phyloP scores from a whole-genome alignment of 805 yeast species.

The Cyberlindnera meyerae region DNA sequence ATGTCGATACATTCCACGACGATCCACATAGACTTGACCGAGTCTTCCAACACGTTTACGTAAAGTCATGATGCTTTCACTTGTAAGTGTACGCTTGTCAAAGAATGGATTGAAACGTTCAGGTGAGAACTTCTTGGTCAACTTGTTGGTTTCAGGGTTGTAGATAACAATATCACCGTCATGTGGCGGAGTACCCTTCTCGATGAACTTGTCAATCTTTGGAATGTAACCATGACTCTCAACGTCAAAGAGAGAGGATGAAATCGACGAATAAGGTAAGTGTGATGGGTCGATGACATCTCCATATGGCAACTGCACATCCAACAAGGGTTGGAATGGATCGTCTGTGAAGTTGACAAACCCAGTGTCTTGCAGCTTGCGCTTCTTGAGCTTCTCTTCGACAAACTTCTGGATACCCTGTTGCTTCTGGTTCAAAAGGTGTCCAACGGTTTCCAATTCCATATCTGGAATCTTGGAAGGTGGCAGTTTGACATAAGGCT shows the following conservation, averaged over 20 bases:
- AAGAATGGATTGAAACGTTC: conserved; percentile 35
- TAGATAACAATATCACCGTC: conserved; percentile 29
- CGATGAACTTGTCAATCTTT: conserved; percentile 21
- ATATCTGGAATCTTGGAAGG: conserved; percentile 91
- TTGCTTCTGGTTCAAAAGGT: conserved; percentile 68
- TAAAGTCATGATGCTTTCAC: conserved; percentile 48
- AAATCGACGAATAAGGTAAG: conserved; percentile 76
- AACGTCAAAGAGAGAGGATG: conserved; percentile 61
- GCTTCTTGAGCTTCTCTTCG: conserved; percentile 69
- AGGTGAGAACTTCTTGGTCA: conserved; percentile 25
- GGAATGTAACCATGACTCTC: conserved; percentile 50
- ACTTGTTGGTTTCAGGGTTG: conserved; percentile 21
- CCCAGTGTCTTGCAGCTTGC: conserved; percentile 58
- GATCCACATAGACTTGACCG: conserved; percentile 68
- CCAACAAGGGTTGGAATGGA: conserved; percentile 75
- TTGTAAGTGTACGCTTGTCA: conserved; percentile 29
- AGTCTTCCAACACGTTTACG: conserved; percentile 74
- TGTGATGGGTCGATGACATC: conserved; percentile 51
- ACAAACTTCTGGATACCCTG: conserved; percentile 79
- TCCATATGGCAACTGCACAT: conserved; percentile 52
- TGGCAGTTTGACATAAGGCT: conserved; percentile 83
- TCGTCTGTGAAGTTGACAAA: conserved; percentile 86
- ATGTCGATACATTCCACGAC: conserved; percentile 48
- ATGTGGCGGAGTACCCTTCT: conserved; percentile 20
- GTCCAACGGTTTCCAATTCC: conserved; percentile 78